These are phyloP conservation scores for Nemania diffusa DNA, from an alignment of 2,329 filamentous ascomycete genomes.

Conservation along the genomic window DNA sequence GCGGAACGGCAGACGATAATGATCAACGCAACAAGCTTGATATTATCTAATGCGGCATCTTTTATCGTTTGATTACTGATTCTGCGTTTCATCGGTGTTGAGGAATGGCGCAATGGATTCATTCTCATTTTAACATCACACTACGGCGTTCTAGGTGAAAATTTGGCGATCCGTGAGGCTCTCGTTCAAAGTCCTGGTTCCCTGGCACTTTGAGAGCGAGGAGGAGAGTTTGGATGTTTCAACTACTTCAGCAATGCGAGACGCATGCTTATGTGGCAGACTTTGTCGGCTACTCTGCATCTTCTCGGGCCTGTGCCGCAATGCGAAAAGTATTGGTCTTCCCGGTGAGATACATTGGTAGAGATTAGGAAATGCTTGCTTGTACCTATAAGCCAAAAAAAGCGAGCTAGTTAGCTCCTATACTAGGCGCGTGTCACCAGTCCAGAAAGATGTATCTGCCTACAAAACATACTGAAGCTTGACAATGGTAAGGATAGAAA, in stretches of 20 bases:
- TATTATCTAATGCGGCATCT: constrained; percentile 2
- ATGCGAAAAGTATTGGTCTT: constrained; percentile 1
- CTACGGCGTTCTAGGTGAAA: constrained; percentile 29
- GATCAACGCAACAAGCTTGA: neutral
- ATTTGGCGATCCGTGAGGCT: constrained; percentile 14
- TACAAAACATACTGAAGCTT: neutral
- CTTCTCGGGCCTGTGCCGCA: neutral
- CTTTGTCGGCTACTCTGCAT: neutral
- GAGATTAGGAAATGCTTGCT: neutral
- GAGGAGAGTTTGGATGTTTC: constrained; percentile 16
- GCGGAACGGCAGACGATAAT: constrained; percentile 51
- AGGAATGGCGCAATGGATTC: constrained; percentile 26
- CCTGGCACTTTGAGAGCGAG: constrained; percentile 1
- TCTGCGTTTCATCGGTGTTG: constrained; percentile 7
- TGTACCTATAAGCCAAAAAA: constrained; percentile 6
- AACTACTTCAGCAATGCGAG: constrained; percentile 15
- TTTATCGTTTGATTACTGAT: constrained; percentile 9
- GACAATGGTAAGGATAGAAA: neutral
- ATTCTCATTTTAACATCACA: constrained; percentile 18
- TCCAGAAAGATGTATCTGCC: neutral
- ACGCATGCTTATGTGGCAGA: constrained; percentile 17
- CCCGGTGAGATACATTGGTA: neutral
- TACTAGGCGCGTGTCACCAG: neutral
- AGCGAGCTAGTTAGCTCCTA: constrained; percentile 18
- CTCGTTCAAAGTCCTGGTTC: neutral